Conservation (phyloP, 1,284 basidiomycete genomes). For the Coniferiporia weirii region DNA sequence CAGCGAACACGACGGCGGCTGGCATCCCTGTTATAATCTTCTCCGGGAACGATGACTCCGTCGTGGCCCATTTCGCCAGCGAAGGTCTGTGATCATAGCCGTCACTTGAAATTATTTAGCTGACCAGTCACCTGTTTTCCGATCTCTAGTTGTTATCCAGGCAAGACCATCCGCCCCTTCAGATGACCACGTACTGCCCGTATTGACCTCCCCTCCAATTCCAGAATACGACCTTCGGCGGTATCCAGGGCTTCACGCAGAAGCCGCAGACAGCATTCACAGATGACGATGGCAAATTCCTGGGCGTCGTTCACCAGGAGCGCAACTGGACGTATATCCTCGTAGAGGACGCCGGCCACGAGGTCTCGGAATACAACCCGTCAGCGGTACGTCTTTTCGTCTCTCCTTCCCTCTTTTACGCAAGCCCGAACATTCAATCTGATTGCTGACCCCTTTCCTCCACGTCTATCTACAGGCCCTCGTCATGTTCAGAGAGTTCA, state of each 20-base stretch:
- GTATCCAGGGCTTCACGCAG: constrained; percentile 63
- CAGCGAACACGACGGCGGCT: constrained; percentile 50
- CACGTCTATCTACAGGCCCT: constrained; percentile 42
- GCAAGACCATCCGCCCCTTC: constrained; percentile 27
- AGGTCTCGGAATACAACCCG: constrained; percentile 47
- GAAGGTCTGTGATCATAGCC: constrained; percentile 39
- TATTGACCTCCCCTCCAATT: background rate
- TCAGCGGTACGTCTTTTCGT: constrained; percentile 37
- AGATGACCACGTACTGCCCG: background rate
- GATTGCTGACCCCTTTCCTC: background rate
- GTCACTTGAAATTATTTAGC: background rate
- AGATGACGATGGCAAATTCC: constrained; percentile 52
- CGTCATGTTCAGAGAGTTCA: constrained; percentile 51
- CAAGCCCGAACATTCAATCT: no score
- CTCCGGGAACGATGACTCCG: constrained; percentile 64
- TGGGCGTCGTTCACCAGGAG: constrained; percentile 69
- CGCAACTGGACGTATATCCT: constrained; percentile 62
- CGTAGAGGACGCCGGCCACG: constrained; percentile 52
- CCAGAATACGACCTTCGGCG: constrained; percentile 72
- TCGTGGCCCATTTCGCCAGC: constrained; percentile 59
- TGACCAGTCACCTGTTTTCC: constrained; percentile 6
- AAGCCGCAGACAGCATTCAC: constrained; percentile 62
- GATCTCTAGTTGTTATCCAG: constrained; percentile 52
- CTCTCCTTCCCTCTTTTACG: background rate
- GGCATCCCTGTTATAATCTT: constrained; percentile 53